Evolutionary conservation across 2,329 filamentous ascomycete genomes (phyloP).

Genomic region (Chrysoporthe deuterocubensis): DNA sequence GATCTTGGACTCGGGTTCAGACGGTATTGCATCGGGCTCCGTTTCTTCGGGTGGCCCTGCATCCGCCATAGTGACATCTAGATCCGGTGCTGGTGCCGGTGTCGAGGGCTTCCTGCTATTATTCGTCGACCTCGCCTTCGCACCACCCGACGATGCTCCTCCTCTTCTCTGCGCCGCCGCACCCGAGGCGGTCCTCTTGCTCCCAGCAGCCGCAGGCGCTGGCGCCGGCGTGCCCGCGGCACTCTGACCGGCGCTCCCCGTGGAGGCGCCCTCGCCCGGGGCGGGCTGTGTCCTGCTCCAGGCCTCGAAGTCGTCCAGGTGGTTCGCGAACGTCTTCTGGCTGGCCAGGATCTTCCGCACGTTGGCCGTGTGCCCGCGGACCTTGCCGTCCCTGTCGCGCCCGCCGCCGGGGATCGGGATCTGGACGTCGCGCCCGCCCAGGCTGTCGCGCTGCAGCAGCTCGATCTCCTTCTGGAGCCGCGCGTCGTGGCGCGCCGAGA

Average conservation of each 20-base stretch:
- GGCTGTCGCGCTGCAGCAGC: slow-evolving; percentile 80
- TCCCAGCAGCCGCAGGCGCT: slow-evolving; percentile 11
- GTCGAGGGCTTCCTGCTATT: slow-evolving; percentile 21
- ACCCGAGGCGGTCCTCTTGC: slow-evolving; percentile 2
- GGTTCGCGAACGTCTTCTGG: slow-evolving; percentile 82
- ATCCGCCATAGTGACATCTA: slow-evolving; percentile 49
- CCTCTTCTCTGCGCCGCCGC: slow-evolving; percentile 21
- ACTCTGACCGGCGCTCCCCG: slow-evolving; percentile 34
- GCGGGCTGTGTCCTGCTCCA: slow-evolving; percentile 47
- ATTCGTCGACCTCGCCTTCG: slow-evolving; percentile 14
- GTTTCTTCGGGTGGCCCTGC: slow-evolving; percentile 32
- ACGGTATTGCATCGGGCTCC: slow-evolving; percentile 14
- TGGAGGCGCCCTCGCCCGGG: slow-evolving; percentile 31
- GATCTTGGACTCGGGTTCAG: slow-evolving; percentile 38
- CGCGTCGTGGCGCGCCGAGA: slow-evolving; percentile 80
- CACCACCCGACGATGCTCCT: slow-evolving; percentile 21
- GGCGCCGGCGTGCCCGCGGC: slow-evolving; percentile 30
- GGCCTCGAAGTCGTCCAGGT: slow-evolving; percentile 79
- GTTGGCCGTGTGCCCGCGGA: slow-evolving; percentile 57
- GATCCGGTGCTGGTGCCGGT: slow-evolving; percentile 20
- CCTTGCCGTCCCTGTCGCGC: slow-evolving; percentile 49
- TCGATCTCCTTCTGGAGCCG: slow-evolving; percentile 82
- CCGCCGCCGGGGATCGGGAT: slow-evolving; percentile 68
- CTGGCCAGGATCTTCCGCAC: slow-evolving; percentile 79
- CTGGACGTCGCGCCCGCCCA: slow-evolving; percentile 62